Evolutionary conservation across 352 stramenopile genomes (phyloP).

Genomic region (Blastocystis sp.): DNA sequence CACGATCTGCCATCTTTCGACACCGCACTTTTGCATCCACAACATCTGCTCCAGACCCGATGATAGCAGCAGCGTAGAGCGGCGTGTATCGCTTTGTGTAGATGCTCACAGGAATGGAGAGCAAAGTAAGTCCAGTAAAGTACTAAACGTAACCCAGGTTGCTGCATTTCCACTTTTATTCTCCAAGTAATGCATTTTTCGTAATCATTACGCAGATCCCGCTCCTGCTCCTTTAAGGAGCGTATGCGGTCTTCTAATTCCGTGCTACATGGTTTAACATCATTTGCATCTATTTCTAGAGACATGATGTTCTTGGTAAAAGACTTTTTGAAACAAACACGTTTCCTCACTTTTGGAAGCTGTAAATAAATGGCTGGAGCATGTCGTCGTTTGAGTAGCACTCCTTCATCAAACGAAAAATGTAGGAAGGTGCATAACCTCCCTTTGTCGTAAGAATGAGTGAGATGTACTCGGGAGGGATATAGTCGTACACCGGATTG

Average conservation of each 20-base stretch:
- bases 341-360: conserved; percentile 10
- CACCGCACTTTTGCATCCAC: conserved; percentile 39
- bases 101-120: conserved; percentile 23
- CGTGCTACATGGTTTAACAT: not conserved
- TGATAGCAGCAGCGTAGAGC: not conserved
- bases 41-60: conserved; percentile 32
- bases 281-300: not conserved
- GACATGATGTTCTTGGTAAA: not conserved
- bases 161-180: not conserved
- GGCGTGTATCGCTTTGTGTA: conserved; percentile 32
- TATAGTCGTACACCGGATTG: conserved; percentile 61
- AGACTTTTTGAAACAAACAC: not conserved
- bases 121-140: conserved; percentile 15
- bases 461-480: conserved; percentile 56
- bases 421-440: conserved; percentile 42
- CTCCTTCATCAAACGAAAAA: conserved; percentile 57
- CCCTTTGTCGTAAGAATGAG: conserved; percentile 55
- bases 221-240: not conserved
- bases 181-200: conserved; percentile 55
- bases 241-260: conserved; percentile 20
- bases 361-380: conserved; percentile 32
- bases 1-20: conserved; percentile 43
- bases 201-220: conserved; percentile 22
- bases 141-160: not conserved
- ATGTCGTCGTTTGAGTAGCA: conserved; percentile 53